Percentiles rank a stretch among this genome's conserved stretches.
Evolutionary conservation across 1,284 basidiomycete species (phyloP).

Genomic region (Rhodotorula sp.): DNA sequence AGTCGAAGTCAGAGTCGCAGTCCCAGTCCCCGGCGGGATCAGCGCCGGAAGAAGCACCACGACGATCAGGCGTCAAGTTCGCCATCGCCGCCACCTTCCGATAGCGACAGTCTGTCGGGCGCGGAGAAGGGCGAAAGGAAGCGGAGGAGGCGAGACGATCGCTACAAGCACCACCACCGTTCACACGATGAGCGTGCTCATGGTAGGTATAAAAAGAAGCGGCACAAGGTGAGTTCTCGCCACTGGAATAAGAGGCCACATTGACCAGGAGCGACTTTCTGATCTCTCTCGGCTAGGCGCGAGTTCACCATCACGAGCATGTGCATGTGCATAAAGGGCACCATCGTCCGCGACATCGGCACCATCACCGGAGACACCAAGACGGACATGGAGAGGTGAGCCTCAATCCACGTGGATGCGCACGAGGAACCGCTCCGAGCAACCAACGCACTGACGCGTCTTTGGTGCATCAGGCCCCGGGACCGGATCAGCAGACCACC

Average conservation of each 20-base stretch:
- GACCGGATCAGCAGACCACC: background rate
- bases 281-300: background rate
- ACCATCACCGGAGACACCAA: conserved; percentile 1
- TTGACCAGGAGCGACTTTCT: background rate
- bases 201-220: background rate
- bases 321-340: background rate
- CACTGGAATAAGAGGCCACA: background rate
- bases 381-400: background rate
- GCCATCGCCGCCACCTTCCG: background rate
- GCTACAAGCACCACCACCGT: background rate
- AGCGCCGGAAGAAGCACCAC: background rate
- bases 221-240: background rate
- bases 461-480: background rate
- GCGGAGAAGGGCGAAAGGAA: background rate
- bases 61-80: background rate
- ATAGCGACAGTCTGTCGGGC: conserved; percentile 1
- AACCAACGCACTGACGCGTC: background rate
- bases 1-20: no score
- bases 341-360: background rate
- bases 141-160: background rate
- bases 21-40: no score
- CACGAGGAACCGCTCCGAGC: no score
- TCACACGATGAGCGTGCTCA: background rate
- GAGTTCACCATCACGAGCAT: background rate
- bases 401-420: no score